Base-by-base conservation (phyloP, 345 rosid genomes). In the Ceriops decandra region DNA sequence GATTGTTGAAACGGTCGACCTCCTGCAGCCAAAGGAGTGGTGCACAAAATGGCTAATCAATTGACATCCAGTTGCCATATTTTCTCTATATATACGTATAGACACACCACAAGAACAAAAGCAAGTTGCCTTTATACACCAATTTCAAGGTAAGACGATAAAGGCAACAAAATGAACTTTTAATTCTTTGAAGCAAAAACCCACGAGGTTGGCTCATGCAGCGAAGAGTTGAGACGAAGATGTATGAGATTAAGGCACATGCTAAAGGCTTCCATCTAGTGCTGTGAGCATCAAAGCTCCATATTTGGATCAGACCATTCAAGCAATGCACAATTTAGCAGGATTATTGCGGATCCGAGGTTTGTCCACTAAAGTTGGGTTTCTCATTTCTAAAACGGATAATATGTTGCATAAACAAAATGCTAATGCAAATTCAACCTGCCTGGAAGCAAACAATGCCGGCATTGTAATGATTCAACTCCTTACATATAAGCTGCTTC, bases 381-480 rank as follows among this genome's bases (percentile, higher is more conserved):
- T 13, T 42, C 49, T 42, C 49, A 7, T 15, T 31, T 22, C 32
- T 7, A 16, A 47, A 28, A 60, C 6, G 16, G 51, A 11, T 20
- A 32, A 60, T 21, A 47, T 60, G 72, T 21, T 28, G 22, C 47
- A 20, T 5, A 15, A 69, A 53, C 27, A 56, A 20, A 42, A 42
- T 42, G 17, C 17, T 3, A 69, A 60, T 33, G 31, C 66, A 15
- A 70, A 17, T 7, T 63, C 38, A 61, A 76, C 72, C 51, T 71
- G 64, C 79, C 79, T 76, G 79, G 32, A 76, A 76, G 56, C 79
- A 76, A 5, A 76, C 11, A 33, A 76, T 66, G 62, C 72, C 79
- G 16, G 75, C 75, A 60, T 76, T 70, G 61, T 76, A 76, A 54
- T 24, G 63, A 21, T 61, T 61, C 17, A 76, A 53, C 75, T 76